phyloP scores from a whole-genome alignment of 176 grass and related monocot genomes.

The Eragrostis nindensis region DNA sequence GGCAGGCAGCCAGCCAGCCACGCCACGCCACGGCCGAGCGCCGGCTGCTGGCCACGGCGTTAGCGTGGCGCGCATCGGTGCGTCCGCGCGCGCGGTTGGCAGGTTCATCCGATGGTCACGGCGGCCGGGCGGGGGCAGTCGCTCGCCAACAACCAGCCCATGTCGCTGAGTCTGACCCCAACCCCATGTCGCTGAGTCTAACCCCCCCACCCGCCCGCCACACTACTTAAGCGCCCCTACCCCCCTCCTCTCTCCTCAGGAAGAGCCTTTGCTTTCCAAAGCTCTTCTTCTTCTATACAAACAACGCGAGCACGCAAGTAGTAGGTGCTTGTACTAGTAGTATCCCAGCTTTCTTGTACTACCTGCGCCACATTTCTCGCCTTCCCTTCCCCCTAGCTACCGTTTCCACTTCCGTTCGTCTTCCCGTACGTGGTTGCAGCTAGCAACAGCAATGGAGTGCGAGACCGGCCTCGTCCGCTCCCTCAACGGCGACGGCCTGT shows the following conservation, averaged over 20 bases:
- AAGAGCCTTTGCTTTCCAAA: constrained; percentile 44
- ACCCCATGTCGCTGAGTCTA: constrained; percentile 6
- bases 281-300: constrained; percentile 60
- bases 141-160: constrained; percentile 47
- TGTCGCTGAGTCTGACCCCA: constrained; percentile 15
- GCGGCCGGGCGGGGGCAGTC: neutral
- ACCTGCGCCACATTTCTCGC: neutral
- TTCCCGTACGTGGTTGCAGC: neutral
- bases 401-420: neutral
- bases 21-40: neutral
- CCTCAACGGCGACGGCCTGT: constrained; percentile 59
- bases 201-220: constrained; percentile 24
- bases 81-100: neutral
- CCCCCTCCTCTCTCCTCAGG: constrained; percentile 34
- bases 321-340: neutral
- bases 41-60: neutral
- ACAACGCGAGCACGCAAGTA: neutral
- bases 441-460: constrained; percentile 30
- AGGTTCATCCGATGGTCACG: constrained; percentile 34
- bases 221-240: constrained; percentile 60
- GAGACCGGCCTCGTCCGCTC: constrained; percentile 39
- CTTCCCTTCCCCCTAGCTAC: neutral
- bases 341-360: neutral
- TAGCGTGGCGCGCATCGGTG: constrained; percentile 28
- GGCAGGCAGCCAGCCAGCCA: constrained; percentile 27